Percentiles rank a stretch among this genome's conserved stretches.
Evolutionary conservation across 129 eudicot genomes (phyloP).

Genomic region (Oenanthe sinensis): DNA sequence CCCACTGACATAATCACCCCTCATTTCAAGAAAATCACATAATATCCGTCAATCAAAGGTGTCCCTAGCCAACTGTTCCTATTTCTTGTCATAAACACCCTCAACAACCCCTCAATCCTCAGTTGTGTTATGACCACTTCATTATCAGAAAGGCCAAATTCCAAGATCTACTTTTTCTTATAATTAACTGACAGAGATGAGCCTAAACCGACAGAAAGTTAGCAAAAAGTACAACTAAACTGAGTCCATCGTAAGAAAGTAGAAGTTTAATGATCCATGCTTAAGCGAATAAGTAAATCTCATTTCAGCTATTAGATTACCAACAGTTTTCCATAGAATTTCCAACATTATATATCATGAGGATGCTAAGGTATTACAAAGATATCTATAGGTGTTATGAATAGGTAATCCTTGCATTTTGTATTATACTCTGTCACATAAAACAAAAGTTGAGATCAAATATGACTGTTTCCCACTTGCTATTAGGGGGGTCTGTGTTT

Average conservation of each 20-base stretch:
- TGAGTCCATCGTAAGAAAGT: background rate
- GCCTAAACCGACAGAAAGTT: background rate
- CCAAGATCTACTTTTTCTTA: background rate
- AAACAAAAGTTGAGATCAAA: background rate
- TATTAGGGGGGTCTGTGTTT: background rate
- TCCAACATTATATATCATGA: background rate
- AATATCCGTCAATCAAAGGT: background rate
- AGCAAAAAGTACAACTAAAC: background rate
- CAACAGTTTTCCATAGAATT: background rate
- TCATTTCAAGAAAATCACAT: background rate
- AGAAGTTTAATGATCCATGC: background rate
- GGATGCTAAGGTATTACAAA: background rate
- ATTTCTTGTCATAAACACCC: background rate
- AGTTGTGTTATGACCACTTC: background rate
- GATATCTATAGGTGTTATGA: background rate
- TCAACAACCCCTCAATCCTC: background rate
- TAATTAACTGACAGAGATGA: background rate
- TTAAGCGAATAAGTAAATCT: background rate
- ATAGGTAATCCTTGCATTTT: background rate
- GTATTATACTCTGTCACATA: background rate
- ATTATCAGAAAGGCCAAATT: background rate
- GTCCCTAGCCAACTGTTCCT: background rate
- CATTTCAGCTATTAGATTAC: background rate
- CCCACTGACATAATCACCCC: background rate
- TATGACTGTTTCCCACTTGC: background rate